These are phyloP conservation scores for Talaromyces sp. DNA, from an alignment of 2,329 filamentous ascomycete species.

Conservation along the genomic window DNA sequence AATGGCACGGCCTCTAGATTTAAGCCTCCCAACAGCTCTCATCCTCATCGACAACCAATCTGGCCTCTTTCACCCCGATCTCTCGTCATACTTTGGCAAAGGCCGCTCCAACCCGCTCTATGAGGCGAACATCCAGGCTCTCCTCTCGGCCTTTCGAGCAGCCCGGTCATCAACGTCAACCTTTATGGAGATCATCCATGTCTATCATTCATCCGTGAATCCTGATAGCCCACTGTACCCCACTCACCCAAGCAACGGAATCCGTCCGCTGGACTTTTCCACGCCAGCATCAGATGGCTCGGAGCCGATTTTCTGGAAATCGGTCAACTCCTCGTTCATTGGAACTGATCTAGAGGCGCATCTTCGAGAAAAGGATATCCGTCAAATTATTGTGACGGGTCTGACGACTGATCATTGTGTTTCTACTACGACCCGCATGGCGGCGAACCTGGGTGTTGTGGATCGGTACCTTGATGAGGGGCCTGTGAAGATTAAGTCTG, in stretches of 20 bases:
- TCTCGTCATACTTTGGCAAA: constrained; percentile 41
- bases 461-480: constrained; percentile 29
- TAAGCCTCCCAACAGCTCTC: constrained; percentile 43
- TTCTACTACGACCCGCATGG: constrained; percentile 53
- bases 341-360: constrained; percentile 47
- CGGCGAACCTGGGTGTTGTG: constrained; percentile 50
- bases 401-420: constrained; percentile 56
- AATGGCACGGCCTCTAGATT: constrained; percentile 20
- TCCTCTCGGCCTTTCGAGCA: constrained; percentile 42
- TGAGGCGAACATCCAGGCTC: constrained; percentile 45
- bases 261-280: constrained; percentile 36
- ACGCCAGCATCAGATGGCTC: constrained; percentile 30
- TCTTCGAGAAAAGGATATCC: constrained; percentile 36
- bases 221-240: constrained; percentile 43
- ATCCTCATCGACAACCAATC: constrained; percentile 54
- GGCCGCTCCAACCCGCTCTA: constrained; percentile 50
- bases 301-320: constrained; percentile 48
- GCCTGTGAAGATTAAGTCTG: constrained; percentile 15
- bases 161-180: constrained; percentile 17
- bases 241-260: constrained; percentile 27
- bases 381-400: constrained; percentile 47
- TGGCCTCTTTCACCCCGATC: constrained; percentile 41
- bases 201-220: constrained; percentile 48
- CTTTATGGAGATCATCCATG: constrained; percentile 45
- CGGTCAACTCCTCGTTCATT: constrained; percentile 52